Percentiles rank a stretch among this genome's conserved stretches.
These are phyloP conservation scores for Euphorbia tirucalli DNA, from an alignment of 345 rosid genomes.

Conservation along the genomic window DNA sequence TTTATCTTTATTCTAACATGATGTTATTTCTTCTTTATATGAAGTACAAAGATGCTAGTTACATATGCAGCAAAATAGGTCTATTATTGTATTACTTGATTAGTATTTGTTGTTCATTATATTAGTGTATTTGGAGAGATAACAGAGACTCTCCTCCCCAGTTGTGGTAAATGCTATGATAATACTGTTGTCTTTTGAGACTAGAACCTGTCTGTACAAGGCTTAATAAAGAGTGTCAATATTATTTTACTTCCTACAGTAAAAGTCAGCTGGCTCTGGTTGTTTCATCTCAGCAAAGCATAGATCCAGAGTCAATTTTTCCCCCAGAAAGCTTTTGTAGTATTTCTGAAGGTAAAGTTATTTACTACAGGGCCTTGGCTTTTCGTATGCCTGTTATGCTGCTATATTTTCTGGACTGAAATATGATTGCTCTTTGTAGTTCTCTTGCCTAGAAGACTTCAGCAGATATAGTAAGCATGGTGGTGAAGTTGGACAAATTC, in stretches of 20 bases:
- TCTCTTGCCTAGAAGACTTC: slow-evolving; percentile 46
- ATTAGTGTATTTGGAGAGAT: slow-evolving; percentile 8
- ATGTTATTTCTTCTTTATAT: background rate
- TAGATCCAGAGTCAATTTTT: slow-evolving; percentile 50
- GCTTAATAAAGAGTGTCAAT: background rate
- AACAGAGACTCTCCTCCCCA: background rate
- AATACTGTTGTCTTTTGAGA: background rate
- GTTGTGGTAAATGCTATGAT: background rate
- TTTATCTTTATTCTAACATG: background rate
- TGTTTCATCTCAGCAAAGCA: slow-evolving; percentile 45
- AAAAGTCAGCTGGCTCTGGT: slow-evolving; percentile 40
- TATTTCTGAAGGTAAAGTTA: slow-evolving; percentile 53
- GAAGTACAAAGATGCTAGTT: background rate
- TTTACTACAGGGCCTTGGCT: background rate
- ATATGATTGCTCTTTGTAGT: slow-evolving; percentile 25
- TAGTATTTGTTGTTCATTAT: background rate
- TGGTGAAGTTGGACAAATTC: slow-evolving; percentile 1
- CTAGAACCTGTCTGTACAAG: background rate
- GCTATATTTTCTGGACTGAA: slow-evolving; percentile 14
- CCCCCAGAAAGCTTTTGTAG: slow-evolving; percentile 49
- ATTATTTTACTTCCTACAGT: slow-evolving; percentile 37
- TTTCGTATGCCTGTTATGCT: background rate
- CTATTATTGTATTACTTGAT: background rate
- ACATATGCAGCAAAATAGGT: background rate
- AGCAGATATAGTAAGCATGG: slow-evolving; percentile 20